These are phyloP conservation scores for Schoenoplectus tabernaemontani DNA, from an alignment of 202 grass and related monocot species.

Conservation along the genomic window DNA sequence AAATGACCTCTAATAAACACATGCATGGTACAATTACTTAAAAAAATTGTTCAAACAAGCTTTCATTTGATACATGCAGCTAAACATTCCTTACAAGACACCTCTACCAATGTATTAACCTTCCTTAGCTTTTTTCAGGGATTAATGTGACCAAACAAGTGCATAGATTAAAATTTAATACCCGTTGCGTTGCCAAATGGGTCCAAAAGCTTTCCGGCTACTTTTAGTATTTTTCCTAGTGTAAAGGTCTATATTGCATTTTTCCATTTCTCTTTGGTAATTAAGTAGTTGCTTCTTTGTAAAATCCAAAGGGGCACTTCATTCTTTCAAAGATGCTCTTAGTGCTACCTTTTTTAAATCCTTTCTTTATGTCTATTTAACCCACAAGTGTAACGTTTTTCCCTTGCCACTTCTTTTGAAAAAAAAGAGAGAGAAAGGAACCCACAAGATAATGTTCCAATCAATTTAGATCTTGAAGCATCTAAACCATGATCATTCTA, in stretches of 20 bases:
- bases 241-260: neutral
- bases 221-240: neutral
- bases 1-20: too few species aligned
- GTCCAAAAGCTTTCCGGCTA: too few species aligned
- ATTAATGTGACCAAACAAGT: too few species aligned
- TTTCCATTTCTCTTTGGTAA: neutral
- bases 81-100: neutral
- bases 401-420: neutral
- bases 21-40: neutral
- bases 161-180: too few species aligned
- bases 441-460: constrained; percentile 32
- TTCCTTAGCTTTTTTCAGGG: too few species aligned
- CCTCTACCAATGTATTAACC: too few species aligned
- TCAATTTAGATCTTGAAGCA: constrained; percentile 60
- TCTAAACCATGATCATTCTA: constrained; percentile 56
- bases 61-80: neutral
- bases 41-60: neutral
- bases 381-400: constrained; percentile 30
- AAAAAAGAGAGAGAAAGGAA: neutral
- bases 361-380: constrained; percentile 47
- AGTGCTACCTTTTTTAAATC: constrained; percentile 40
- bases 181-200: too few species aligned
- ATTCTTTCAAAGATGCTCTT: constrained; percentile 41
- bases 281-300: constrained; percentile 38
- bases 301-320: constrained; percentile 49